Conservation (phyloP, 2,329 filamentous ascomycete genomes). For the Cladosporium sp. region DNA sequence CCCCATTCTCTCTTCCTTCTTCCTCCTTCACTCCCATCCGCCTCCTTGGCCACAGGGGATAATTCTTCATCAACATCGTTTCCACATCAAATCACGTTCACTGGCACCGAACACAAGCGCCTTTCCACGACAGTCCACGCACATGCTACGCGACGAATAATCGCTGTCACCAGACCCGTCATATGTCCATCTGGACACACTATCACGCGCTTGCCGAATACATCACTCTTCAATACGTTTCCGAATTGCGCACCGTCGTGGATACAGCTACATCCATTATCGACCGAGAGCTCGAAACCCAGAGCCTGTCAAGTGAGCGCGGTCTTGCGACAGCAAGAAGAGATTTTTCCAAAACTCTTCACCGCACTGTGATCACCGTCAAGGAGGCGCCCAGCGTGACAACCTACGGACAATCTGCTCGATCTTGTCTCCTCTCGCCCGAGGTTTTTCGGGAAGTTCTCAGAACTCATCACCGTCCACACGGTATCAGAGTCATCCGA, state of each 20-base stretch:
- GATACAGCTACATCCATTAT: not conserved
- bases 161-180: not conserved
- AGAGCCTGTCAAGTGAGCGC: not conserved
- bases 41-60: not conserved
- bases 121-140: not conserved
- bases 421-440: not conserved
- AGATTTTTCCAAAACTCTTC: not conserved
- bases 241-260: not conserved
- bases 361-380: not conserved
- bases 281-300: not conserved
- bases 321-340: not conserved
- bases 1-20: not conserved
- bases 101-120: not conserved
- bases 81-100: not conserved
- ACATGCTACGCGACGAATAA: not conserved
- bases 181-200: slow-evolving; percentile 3
- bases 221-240: not conserved
- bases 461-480: not conserved
- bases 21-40: not conserved
- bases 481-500: not conserved
- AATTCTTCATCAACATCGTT: not conserved
- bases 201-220: slow-evolving; percentile 1
- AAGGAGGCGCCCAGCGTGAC: not conserved
- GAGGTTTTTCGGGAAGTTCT: not conserved
- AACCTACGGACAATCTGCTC: slow-evolving; percentile 4